Evolutionary conservation across 164 flowering plant genomes (phyloP).

Genomic region (Cinnamomum micranthum): DNA sequence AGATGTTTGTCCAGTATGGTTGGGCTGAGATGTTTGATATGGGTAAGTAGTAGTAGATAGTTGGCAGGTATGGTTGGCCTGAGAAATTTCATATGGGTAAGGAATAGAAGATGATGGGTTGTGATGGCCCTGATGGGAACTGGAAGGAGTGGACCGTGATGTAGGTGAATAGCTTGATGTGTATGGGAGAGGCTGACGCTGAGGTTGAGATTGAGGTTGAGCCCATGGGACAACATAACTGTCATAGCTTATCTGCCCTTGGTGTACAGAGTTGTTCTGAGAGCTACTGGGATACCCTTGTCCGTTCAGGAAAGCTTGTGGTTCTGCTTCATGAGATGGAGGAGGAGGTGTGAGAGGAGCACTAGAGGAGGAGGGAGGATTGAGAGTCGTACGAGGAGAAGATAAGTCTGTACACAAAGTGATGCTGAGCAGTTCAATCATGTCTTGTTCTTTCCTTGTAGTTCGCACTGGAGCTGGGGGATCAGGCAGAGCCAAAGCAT

Average conservation of each 20-base stretch:
- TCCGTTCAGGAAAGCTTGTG: slow-evolving; percentile 29
- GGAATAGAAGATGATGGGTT: slow-evolving; percentile 16
- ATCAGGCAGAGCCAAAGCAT: slow-evolving; percentile 49
- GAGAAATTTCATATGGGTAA: slow-evolving; percentile 20
- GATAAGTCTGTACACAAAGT: slow-evolving; percentile 51
- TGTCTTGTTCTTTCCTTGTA: slow-evolving; percentile 60
- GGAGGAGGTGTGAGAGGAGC: slow-evolving; percentile 26
- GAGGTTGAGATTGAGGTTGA: too few relatives aligned
- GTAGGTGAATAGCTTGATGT: slow-evolving; percentile 67
- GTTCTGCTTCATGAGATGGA: slow-evolving; percentile 23
- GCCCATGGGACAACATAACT: slow-evolving; percentile 90
- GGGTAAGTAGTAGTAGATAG: slow-evolving; percentile 14
- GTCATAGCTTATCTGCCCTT: slow-evolving; percentile 34
- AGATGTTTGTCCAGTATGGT: slow-evolving; percentile 8
- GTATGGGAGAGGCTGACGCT: slow-evolving; percentile 26
- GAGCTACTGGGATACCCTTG: slow-evolving; percentile 25
- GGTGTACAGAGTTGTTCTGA: slow-evolving; percentile 30
- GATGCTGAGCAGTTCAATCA: slow-evolving; percentile 77
- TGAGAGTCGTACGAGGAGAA: slow-evolving; percentile 25
- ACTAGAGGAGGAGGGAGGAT: not conserved
- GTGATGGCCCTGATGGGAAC: slow-evolving; percentile 34
- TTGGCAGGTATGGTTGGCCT: slow-evolving; percentile 14
- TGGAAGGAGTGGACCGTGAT: slow-evolving; percentile 77
- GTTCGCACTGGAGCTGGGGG: slow-evolving; percentile 56
- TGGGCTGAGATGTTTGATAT: slow-evolving; percentile 20